phyloP scores from a whole-genome alignment of 176 grass and related monocot genomes.

The Secale cereale region DNA sequence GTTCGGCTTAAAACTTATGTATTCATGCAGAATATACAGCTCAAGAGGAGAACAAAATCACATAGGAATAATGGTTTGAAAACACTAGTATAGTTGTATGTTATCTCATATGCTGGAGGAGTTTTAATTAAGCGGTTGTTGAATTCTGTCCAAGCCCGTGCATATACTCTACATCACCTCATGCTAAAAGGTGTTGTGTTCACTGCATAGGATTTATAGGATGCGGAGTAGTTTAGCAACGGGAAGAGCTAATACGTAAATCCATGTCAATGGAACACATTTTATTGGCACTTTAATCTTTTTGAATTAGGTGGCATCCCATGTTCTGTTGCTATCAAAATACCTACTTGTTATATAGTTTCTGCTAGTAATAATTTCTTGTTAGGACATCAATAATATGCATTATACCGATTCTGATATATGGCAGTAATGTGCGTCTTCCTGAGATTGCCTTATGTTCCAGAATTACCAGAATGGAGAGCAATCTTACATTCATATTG shows the following conservation, averaged over 20 bases:
- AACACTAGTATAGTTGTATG: not conserved
- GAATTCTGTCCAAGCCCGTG: not conserved
- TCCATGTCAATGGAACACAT: not conserved
- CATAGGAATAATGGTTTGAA: not conserved
- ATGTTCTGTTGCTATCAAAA: not conserved
- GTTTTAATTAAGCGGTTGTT: not conserved
- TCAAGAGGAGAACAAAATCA: not conserved
- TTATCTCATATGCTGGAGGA: not conserved
- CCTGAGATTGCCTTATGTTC: conserved; percentile 44
- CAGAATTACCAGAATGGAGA: conserved; percentile 48
- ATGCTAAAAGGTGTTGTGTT: not conserved
- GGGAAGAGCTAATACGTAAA: not conserved
- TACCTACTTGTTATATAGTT: not conserved
- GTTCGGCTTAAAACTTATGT: not conserved
- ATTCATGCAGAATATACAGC: not conserved
- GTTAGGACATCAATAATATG: not conserved
- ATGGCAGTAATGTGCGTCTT: conserved; percentile 10
- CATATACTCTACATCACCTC: not conserved
- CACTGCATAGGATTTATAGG: not conserved
- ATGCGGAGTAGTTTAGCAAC: not conserved
- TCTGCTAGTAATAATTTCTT: conserved; percentile 2
- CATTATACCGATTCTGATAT: not conserved
- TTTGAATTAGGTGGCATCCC: not conserved
- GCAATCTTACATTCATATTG: conserved; percentile 43
- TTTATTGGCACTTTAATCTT: not conserved